Conservation (phyloP, 2,329 filamentous ascomycete species). For the Cladorrhinum sp. region DNA sequence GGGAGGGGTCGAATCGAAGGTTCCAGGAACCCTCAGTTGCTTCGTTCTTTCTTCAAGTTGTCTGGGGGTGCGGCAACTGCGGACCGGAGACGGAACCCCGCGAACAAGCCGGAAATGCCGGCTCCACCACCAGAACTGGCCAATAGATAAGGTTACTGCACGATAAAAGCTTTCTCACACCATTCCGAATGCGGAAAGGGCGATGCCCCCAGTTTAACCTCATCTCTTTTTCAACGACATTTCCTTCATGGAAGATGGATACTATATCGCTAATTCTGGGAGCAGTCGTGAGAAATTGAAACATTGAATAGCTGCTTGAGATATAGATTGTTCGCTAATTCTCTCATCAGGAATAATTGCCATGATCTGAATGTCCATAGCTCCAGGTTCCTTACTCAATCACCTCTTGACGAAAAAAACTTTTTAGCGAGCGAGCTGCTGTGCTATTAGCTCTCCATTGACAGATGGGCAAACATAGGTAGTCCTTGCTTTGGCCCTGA, state of each 20-base stretch:
- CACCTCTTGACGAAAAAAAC: too few species aligned
- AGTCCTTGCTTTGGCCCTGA: too few species aligned
- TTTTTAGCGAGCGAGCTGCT: too few species aligned
- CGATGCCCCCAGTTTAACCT: not conserved
- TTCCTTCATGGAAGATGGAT: constrained; percentile 4
- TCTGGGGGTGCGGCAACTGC: not conserved
- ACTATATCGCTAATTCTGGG: not conserved
- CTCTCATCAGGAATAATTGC: not conserved
- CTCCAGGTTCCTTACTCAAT: too few species aligned
- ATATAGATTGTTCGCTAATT: not conserved
- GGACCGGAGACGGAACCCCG: not conserved
- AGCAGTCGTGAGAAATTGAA: not conserved
- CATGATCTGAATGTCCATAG: too few species aligned
- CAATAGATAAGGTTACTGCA: not conserved
- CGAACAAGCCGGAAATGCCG: not conserved
- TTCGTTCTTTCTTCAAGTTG: not conserved
- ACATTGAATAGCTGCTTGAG: not conserved
- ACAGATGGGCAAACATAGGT: too few species aligned
- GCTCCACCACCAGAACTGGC: not conserved
- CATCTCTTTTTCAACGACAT: constrained; percentile 9
- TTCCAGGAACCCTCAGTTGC: not conserved
- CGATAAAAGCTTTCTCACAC: not conserved
- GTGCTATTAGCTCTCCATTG: too few species aligned
- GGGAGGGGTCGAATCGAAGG: not conserved
- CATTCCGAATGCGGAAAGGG: not conserved